phyloP scores from a whole-genome alignment of 1,284 basidiomycete genomes.

The Vanrija pseudolonga region DNA sequence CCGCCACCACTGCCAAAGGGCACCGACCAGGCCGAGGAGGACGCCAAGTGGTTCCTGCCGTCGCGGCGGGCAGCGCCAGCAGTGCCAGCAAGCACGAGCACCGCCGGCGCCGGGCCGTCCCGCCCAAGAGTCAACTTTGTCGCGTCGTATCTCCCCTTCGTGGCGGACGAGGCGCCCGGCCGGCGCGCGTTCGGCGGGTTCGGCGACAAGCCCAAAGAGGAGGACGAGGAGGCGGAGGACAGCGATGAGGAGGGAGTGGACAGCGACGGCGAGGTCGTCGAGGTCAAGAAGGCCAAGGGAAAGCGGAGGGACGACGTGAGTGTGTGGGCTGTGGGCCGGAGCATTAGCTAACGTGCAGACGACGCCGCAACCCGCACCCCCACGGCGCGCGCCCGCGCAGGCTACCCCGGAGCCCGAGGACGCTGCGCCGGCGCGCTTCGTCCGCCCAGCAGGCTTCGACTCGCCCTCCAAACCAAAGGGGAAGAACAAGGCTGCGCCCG shows the following conservation, averaged over 20 bases:
- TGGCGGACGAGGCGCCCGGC: slow-evolving; percentile 18
- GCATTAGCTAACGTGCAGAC: background rate
- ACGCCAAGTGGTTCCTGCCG: slow-evolving; percentile 27
- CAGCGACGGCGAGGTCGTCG: slow-evolving; percentile 4
- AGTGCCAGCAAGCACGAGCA: background rate
- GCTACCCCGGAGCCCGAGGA: background rate
- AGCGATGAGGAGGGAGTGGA: slow-evolving; percentile 9
- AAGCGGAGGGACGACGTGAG: background rate
- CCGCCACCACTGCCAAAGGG: slow-evolving; percentile 1
- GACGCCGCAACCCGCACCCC: background rate
- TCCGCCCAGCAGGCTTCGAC: slow-evolving; percentile 7
- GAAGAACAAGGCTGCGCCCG: background rate
- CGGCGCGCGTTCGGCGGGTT: slow-evolving; percentile 27
- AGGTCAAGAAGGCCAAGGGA: background rate
- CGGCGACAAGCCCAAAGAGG: slow-evolving; percentile 5
- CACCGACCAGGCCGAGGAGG: slow-evolving; percentile 13
- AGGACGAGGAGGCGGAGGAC: slow-evolving; percentile 9
- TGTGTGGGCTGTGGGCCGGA: too few species aligned
- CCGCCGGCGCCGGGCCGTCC: slow-evolving; percentile 7
- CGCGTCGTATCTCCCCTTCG: slow-evolving; percentile 31
- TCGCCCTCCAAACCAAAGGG: background rate
- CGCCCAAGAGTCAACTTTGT: slow-evolving; percentile 23
- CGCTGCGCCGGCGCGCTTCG: background rate
- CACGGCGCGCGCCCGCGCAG: background rate
- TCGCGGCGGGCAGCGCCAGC: background rate